Base-by-base conservation (phyloP, 306 rosid species). In the Psophocarpus tetragonolobus region DNA sequence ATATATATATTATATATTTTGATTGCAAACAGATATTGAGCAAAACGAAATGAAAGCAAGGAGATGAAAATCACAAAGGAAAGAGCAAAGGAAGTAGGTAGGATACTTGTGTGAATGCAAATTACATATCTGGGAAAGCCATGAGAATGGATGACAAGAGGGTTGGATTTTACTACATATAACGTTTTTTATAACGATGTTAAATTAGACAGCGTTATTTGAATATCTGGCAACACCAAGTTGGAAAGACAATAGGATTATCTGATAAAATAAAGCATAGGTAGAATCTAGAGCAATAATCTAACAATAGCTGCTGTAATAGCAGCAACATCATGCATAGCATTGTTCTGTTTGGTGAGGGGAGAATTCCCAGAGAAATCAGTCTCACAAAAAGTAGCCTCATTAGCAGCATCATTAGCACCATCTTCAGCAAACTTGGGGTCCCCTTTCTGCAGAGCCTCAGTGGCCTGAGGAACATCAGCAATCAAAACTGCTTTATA, bases 361-460 rank as follows among this genome's bases (percentile, higher is more conserved):
- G 65, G 84, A 0, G 88, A 86, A 4, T 69, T 74, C 6, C 83
- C 80, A 10, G 74, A 17, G 27, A 90, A 85, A 0, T 35, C 80
- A 2, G 0, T 18, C 63, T 88, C 89, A 73, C 95, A 90, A 2
- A 13, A 30, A 7, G 6, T 68, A 12, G 86, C 88, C 27, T 84
- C 90, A 23, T 27, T 50, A 32, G 79, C 82, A 26, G 84, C 87
- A 73, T 87, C 90, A 20, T 58, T 81, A 0, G 83, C 79, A 0
- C 83, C 79, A 18, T 81, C 56, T 75, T 79, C 82, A 0, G 93
- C 92, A 69, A 84, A 81, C 27, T 86, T 88, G 2, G 81, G 78
- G 30, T 81, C 33, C 3, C 87, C 95, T 50, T 65, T 84, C 13
- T 72, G 42, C 56, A 88, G 50, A 76, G 85, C 95, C 45, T 89